Evolutionary conservation across 2,329 filamentous ascomycete genomes (phyloP).

Genomic region (Cladosporium sphaerospermum): DNA sequence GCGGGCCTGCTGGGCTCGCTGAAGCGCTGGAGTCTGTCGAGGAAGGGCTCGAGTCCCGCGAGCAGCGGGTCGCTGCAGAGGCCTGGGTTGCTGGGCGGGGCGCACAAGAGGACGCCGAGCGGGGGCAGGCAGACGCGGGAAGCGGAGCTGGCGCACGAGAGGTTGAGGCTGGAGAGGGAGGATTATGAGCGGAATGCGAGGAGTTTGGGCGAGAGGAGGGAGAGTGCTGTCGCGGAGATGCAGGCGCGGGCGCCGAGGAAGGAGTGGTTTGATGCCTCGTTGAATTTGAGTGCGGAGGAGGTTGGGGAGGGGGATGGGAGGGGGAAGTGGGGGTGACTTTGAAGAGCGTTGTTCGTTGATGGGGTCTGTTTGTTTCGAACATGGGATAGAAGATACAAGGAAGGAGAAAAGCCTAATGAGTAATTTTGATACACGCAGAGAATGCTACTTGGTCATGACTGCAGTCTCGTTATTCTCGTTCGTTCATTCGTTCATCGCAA

Average conservation of each 20-base stretch:
- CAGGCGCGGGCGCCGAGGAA: slow-evolving; percentile 12
- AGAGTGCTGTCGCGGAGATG: slow-evolving; percentile 12
- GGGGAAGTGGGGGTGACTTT: slow-evolving; percentile 11
- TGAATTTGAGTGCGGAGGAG: slow-evolving; percentile 16
- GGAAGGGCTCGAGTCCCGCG: neutral
- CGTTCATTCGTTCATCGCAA: no score
- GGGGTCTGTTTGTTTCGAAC: no score
- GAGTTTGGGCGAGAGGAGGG: slow-evolving; percentile 19
- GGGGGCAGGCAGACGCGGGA: slow-evolving; percentile 27
- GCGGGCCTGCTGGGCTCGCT: slow-evolving; percentile 12
- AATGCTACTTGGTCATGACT: neutral
- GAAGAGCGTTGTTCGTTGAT: neutral
- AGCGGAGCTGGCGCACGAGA: slow-evolving; percentile 31
- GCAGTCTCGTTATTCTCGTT: no score
- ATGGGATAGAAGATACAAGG: no score
- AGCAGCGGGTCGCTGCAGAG: slow-evolving; percentile 7
- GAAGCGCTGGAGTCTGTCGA: slow-evolving; percentile 2
- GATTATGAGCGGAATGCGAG: slow-evolving; percentile 19
- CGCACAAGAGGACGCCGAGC: slow-evolving; percentile 24
- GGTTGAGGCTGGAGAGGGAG: slow-evolving; percentile 35
- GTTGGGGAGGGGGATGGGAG: neutral
- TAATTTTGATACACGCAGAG: neutral
- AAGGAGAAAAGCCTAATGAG: neutral
- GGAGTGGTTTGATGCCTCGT: slow-evolving; percentile 25
- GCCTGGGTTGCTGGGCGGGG: slow-evolving; percentile 5